Evolutionary conservation across 495 filamentous ascomycete genomes (phyloP).

Genomic region (Penicillium goetzii): DNA sequence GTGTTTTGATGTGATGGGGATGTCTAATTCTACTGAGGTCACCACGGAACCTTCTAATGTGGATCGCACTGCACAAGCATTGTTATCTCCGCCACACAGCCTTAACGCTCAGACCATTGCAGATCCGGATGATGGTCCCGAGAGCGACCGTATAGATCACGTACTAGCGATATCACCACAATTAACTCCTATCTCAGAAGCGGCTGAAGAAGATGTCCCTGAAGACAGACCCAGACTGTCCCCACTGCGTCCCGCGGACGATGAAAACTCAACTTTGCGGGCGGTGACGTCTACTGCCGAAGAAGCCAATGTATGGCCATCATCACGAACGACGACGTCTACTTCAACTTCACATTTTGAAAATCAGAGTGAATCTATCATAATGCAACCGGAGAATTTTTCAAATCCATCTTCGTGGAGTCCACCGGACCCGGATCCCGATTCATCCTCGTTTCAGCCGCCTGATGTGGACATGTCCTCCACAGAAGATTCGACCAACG

Average conservation of each 20-base stretch:
- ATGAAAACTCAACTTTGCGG: not conserved
- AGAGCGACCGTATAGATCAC: not conserved
- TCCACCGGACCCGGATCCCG: not conserved
- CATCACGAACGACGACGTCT: not conserved
- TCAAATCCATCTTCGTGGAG: not conserved
- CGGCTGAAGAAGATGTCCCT: conserved; percentile 3
- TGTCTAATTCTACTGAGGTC: not conserved
- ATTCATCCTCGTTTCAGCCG: not conserved
- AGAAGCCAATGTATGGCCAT: not conserved
- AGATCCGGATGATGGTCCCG: not conserved
- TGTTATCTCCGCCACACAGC: not conserved
- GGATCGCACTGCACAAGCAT: not conserved
- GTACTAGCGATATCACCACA: conserved; percentile 11
- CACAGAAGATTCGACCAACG: conserved; percentile 18
- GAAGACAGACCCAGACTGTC: not conserved
- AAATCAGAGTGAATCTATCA: not conserved
- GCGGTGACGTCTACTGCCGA: conserved; percentile 1
- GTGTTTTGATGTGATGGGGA: not conserved
- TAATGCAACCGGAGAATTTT: not conserved
- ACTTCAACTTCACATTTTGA: not conserved
- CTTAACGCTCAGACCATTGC: not conserved
- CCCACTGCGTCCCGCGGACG: not conserved
- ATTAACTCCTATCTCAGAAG: conserved; percentile 21
- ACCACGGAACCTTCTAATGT: not conserved
- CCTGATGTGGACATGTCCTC: conserved; percentile 17